Conservation (phyloP, 306 rosid genomes). For the Gillenia trifoliata region DNA sequence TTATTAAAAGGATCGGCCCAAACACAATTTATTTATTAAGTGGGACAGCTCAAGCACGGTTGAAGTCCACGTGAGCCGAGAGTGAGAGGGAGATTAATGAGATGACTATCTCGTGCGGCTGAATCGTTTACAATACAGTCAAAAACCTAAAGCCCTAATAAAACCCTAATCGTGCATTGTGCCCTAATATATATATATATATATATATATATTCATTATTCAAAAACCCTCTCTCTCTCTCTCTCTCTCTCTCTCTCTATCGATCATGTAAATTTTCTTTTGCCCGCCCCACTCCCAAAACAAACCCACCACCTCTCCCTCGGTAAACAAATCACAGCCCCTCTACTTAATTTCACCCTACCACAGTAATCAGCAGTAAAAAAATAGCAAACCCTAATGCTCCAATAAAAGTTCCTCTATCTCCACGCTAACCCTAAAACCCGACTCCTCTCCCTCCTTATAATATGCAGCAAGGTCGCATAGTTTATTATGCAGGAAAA, state of each 20-base stretch:
- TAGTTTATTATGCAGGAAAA: constrained; percentile 28
- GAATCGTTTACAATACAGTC: constrained; percentile 10
- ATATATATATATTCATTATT: background rate
- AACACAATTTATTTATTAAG: too few relatives aligned
- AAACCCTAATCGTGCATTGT: constrained; percentile 41
- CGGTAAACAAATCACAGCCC: constrained; percentile 52
- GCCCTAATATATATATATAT: constrained; percentile 44
- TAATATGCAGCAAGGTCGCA: constrained; percentile 15
- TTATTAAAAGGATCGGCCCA: too few relatives aligned
- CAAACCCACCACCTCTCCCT: constrained; percentile 75
- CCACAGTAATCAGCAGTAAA: constrained; percentile 28
- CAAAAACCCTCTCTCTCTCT: constrained; percentile 11
- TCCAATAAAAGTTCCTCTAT: constrained; percentile 35
- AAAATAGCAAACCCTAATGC: constrained; percentile 20
- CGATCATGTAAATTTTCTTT: constrained; percentile 36
- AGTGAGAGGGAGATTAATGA: constrained; percentile 26
- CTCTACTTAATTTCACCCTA: constrained; percentile 43
- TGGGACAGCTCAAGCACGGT: too few relatives aligned
- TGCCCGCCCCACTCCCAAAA: constrained; percentile 70
- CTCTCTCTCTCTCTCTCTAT: constrained; percentile 23
- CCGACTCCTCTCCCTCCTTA: constrained; percentile 2
- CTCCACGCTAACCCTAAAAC: constrained; percentile 34
- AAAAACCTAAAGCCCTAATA: background rate
- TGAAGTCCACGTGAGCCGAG: too few relatives aligned
- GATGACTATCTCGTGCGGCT: constrained; percentile 46